A percentile compares a stretch with the other conserved stretches of the same genome.
Conservation (phyloP, 768 basidiomycete genomes). For the Podaxis rugospora region DNA sequence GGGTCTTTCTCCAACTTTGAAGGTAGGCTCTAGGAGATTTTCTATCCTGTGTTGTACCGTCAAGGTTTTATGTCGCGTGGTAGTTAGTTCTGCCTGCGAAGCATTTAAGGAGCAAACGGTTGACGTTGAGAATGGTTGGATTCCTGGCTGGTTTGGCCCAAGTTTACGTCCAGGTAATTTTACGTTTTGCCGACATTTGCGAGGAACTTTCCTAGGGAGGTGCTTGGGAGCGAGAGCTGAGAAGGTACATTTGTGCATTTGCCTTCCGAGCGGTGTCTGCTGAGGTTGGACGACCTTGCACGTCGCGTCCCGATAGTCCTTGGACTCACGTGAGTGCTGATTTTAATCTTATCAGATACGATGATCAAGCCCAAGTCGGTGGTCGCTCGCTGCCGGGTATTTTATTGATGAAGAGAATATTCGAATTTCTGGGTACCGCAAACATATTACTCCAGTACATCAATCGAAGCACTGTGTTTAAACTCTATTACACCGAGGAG, state of each 20-base stretch:
- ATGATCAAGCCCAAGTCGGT: too few species aligned
- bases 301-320: not conserved
- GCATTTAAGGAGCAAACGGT: not conserved
- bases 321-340: not conserved
- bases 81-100: not conserved
- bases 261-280: not conserved
- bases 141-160: not conserved
- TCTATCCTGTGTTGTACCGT: constrained; percentile 47
- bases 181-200: not conserved
- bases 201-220: not conserved
- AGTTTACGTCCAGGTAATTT: not conserved
- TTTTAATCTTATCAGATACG: constrained; percentile 1
- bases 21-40: constrained; percentile 40
- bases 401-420: too few species aligned
- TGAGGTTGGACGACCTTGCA: not conserved
- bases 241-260: constrained; percentile 7
- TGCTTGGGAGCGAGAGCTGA: not conserved
- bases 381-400: too few species aligned
- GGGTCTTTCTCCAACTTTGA: constrained; percentile 18
- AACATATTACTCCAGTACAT: too few species aligned
- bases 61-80: constrained; percentile 26
- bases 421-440: too few species aligned
- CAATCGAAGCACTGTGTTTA: too few species aligned
- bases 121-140: not conserved
- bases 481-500: too few species aligned